Conservation (phyloP, 495 filamentous ascomycete genomes). For the Aspergillus baeticus region DNA sequence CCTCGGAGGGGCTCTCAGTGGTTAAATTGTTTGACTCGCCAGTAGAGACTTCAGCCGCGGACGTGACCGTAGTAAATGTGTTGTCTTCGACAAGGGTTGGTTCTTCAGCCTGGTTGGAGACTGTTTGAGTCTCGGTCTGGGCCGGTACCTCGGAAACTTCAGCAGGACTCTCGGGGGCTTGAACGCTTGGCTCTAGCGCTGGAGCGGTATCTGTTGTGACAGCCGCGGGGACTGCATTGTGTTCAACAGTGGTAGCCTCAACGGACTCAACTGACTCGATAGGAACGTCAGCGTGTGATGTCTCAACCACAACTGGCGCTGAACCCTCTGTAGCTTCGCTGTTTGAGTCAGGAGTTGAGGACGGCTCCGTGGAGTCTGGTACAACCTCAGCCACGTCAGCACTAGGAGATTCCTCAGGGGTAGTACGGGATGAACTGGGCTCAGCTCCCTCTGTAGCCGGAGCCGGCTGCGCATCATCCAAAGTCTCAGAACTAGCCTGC, state of each 20-base stretch:
- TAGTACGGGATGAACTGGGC: constrained; percentile 33
- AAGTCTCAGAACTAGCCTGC: constrained; percentile 22
- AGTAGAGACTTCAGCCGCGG: no score
- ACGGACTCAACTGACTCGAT: background rate
- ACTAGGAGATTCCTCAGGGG: background rate
- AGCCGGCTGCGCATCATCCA: constrained; percentile 16
- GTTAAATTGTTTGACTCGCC: no score
- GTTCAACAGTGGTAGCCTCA: background rate
- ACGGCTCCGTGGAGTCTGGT: background rate
- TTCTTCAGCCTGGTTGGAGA: no score
- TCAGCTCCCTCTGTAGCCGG: constrained; percentile 26
- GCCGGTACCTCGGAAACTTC: background rate
- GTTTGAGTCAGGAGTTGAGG: background rate
- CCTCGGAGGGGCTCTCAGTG: background rate
- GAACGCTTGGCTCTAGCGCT: background rate
- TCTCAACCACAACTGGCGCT: background rate
- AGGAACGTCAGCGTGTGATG: background rate
- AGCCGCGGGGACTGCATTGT: background rate
- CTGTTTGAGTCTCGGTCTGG: no score
- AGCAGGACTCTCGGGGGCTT: background rate
- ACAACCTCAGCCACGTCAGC: background rate
- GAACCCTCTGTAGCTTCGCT: background rate
- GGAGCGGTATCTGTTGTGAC: background rate
- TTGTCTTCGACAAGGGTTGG: no score
- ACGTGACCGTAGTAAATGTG: no score